A percentile compares a stretch with the other conserved stretches of the same genome.
phyloP scores from a whole-genome alignment of 495 filamentous ascomycete species.

The Jackrogersella minutella region DNA sequence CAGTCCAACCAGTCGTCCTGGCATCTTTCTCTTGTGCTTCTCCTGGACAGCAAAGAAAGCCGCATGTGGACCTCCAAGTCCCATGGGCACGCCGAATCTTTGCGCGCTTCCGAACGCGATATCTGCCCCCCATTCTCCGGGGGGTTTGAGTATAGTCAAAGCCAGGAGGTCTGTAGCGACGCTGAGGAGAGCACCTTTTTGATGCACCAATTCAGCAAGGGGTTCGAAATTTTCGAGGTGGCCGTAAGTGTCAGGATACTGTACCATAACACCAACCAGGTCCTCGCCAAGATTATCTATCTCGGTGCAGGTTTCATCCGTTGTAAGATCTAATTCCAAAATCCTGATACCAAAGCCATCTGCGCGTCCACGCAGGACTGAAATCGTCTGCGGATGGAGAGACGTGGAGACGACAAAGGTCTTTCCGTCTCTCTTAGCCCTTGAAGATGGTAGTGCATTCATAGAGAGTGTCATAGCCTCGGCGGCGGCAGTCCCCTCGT shows the following conservation, averaged over 20 bases:
- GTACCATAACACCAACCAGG: constrained; percentile 88
- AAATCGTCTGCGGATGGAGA: constrained; percentile 89
- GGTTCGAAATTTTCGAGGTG: constrained; percentile 76
- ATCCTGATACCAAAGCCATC: constrained; percentile 92
- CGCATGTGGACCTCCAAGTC: constrained; percentile 94
- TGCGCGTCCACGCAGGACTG: constrained; percentile 86
- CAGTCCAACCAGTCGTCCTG: constrained; percentile 89
- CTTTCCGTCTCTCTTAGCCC: constrained; percentile 78
- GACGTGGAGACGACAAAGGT: constrained; percentile 83
- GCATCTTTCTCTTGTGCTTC: constrained; percentile 95
- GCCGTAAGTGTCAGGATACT: constrained; percentile 94
- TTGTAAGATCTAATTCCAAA: constrained; percentile 72
- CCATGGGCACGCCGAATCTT: constrained; percentile 91
- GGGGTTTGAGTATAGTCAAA: constrained; percentile 87
- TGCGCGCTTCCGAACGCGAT: constrained; percentile 98
- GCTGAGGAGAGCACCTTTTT: constrained; percentile 80
- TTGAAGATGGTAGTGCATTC: constrained; percentile 73
- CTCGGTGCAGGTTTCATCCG: constrained; percentile 62
- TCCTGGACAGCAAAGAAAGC: constrained; percentile 96
- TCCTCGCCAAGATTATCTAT: constrained; percentile 81
- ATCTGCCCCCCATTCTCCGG: constrained; percentile 95
- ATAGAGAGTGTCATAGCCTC: constrained; percentile 98
- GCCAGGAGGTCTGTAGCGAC: constrained; percentile 93
- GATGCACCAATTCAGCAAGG: constrained; percentile 80
- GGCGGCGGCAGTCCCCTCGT: constrained; percentile 93